A percentile compares a stretch with the other conserved stretches of the same genome.
These are phyloP conservation scores for Solanum habrochaites DNA, from an alignment of 257 asterid species.

Conservation along the genomic window DNA sequence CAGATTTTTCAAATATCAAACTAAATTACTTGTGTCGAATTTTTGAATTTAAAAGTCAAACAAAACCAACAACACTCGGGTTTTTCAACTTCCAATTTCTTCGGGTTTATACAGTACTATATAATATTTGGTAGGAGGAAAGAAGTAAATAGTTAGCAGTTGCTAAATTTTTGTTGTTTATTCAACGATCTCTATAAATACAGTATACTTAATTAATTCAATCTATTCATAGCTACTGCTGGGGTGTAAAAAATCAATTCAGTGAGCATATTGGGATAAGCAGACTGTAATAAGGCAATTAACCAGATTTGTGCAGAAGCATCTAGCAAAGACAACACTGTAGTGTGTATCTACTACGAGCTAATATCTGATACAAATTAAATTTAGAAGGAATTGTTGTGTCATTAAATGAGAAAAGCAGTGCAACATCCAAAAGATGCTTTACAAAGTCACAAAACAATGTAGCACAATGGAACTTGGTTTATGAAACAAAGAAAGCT, in stretches of 20 bases:
- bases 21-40: too few species aligned
- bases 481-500: neutral
- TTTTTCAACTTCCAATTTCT: too few species aligned
- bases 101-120: too few species aligned
- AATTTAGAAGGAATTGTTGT: neutral
- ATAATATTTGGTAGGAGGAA: too few species aligned
- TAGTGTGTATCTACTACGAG: neutral
- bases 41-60: too few species aligned
- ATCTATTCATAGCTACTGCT: too few species aligned
- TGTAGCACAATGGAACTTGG: neutral
- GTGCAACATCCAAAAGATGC: neutral
- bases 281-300: neutral
- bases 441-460: neutral
- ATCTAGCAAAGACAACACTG: neutral
- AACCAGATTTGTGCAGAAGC: neutral
- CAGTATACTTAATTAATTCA: too few species aligned
- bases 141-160: too few species aligned
- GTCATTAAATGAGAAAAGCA: neutral
- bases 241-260: too few species aligned
- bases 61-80: rapidly evolving
- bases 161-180: too few species aligned
- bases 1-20: too few species aligned
- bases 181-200: too few species aligned
- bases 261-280: neutral
- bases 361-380: neutral